These are phyloP conservation scores for Quercus engelmannii DNA, from an alignment of 306 rosid species.

Conservation along the genomic window DNA sequence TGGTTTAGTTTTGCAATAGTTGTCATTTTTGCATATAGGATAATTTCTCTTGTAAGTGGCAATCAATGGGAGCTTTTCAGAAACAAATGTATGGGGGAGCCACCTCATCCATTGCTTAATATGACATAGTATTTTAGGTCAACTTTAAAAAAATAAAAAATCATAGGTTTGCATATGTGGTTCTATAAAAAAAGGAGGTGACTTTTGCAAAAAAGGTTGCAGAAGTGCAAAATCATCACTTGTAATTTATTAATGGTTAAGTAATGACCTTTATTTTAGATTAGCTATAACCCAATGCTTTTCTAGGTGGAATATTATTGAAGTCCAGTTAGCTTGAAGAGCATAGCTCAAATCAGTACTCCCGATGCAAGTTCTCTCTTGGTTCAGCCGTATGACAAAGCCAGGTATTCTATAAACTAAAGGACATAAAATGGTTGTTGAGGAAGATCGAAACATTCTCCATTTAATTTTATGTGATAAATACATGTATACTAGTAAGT, in stretches of 20 bases:
- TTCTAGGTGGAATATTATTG: too few species aligned
- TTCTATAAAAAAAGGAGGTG: not conserved
- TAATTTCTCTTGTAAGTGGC: too few species aligned
- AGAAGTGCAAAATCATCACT: not conserved
- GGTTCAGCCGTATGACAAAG: conserved; percentile 89
- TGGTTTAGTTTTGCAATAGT: too few species aligned
- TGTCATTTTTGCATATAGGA: too few species aligned
- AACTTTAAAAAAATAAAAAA: not conserved
- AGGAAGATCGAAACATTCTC: conserved; percentile 11
- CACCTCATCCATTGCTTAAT: not conserved
- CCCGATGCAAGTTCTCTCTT: too few species aligned
- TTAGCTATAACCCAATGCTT: conserved; percentile 2
- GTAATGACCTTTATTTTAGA: conserved; percentile 7
- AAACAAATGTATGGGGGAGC: too few species aligned
- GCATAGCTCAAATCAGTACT: too few species aligned
- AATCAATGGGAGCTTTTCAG: too few species aligned
- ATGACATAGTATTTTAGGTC: not conserved
- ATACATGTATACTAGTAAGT: conserved; percentile 4
- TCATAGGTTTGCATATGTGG: not conserved
- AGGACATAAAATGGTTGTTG: conserved; percentile 3
- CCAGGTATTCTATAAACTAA: conserved; percentile 58
- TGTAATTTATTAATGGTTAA: not conserved
- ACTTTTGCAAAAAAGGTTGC: not conserved
- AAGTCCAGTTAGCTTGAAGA: too few species aligned
- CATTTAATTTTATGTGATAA: not conserved